Evolutionary conservation across 2,329 filamentous ascomycete species (phyloP).

Genomic region (Scortechinia acanthostroma): DNA sequence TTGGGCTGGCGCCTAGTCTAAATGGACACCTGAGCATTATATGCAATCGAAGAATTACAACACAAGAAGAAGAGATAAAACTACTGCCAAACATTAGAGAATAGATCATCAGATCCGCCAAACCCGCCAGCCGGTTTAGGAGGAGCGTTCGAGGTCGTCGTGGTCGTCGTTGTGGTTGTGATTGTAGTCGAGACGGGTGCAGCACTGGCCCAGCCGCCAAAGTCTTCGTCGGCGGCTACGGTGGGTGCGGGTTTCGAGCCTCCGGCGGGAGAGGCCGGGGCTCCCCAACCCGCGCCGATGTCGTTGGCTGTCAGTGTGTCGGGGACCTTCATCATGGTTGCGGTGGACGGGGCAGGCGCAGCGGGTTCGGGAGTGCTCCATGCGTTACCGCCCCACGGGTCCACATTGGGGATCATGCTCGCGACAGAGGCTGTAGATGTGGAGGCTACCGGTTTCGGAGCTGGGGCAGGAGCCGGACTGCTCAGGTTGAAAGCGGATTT

Average conservation of each 20-base stretch:
- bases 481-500: constrained; percentile 81
- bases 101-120: constrained; percentile 71
- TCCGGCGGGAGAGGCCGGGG: constrained; percentile 44
- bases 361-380: constrained; percentile 63
- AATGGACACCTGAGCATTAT: too few species aligned
- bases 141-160: constrained; percentile 23
- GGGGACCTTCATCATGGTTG: constrained; percentile 39
- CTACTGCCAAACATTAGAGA: constrained; percentile 91
- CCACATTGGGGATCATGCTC: constrained; percentile 38
- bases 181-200: constrained; percentile 27
- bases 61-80: too few species aligned
- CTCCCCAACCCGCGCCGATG: constrained; percentile 13
- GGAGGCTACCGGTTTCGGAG: constrained; percentile 28
- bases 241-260: constrained; percentile 59
- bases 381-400: constrained; percentile 81
- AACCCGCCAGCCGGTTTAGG: constrained; percentile 52
- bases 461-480: constrained; percentile 26
- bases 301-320: constrained; percentile 39
- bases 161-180: too few species aligned
- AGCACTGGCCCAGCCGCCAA: constrained; percentile 83
- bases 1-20: too few species aligned
- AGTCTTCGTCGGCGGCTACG: constrained; percentile 85
- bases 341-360: constrained; percentile 16
- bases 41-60: too few species aligned
- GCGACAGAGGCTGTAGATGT: constrained; percentile 18